Conservation (phyloP, 139 green algal genomes). For the Nannochloris sp. region DNA sequence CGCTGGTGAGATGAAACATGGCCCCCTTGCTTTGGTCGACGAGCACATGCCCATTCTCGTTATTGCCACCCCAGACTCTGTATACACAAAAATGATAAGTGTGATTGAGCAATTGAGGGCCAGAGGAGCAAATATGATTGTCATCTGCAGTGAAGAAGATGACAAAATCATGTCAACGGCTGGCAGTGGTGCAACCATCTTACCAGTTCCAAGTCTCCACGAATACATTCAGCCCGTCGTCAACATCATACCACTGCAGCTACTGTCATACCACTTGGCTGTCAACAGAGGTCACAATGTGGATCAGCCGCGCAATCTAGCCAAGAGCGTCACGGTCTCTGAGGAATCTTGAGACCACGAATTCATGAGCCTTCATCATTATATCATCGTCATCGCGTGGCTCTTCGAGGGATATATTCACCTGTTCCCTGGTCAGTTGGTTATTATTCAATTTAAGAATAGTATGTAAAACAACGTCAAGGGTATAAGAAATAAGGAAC, state of each 20-base stretch:
- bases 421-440: too few relatives aligned
- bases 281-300: slow-evolving; percentile 86
- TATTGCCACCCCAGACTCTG: slow-evolving; percentile 64
- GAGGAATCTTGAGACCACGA: neutral
- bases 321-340: slow-evolving; percentile 82
- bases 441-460: too few relatives aligned
- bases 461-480: too few relatives aligned
- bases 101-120: slow-evolving; percentile 87
- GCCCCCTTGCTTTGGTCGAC: slow-evolving; percentile 91
- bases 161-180: slow-evolving; percentile 26
- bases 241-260: slow-evolving; percentile 95
- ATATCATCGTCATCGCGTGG: too few relatives aligned
- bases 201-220: slow-evolving; percentile 51
- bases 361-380: too few relatives aligned
- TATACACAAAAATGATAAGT: slow-evolving; percentile 82
- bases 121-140: slow-evolving; percentile 59
- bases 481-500: too few relatives aligned
- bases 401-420: too few relatives aligned
- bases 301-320: slow-evolving; percentile 95
- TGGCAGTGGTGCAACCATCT: slow-evolving; percentile 17
- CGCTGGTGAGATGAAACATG: slow-evolving; percentile 99
- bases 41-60: slow-evolving; percentile 89
- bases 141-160: slow-evolving; percentile 80
- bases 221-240: slow-evolving; percentile 87
- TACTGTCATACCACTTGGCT: slow-evolving; percentile 92